Evolutionary conservation across 352 stramenopile species (phyloP), one percentile per base, ranked within the genome.

Genomic region (Elongisporangium prolatum): DNA sequence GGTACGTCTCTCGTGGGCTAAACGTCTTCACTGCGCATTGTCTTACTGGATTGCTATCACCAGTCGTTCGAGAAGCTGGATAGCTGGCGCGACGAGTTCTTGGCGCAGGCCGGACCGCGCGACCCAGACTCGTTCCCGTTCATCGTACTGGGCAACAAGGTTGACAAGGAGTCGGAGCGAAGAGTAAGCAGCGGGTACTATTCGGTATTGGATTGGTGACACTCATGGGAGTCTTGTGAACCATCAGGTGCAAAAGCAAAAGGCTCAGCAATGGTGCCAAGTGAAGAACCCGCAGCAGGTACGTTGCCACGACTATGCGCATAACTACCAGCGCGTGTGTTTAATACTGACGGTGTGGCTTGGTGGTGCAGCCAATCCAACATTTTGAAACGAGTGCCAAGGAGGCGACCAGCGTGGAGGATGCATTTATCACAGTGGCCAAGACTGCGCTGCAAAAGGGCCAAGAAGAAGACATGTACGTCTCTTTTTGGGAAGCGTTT

Each of bases 361-460:
- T 21, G 51, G 50, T 63, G 17, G 17, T 69, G 18, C 49, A 96
- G 75, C 79, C 84, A 11, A 95, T 99, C 64, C 82, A 96, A 56
- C 97, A 99, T 72, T 99, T 98, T 80, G 97, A 99, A 74, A 98
- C 96, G 34, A 99, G 95, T 53, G 97, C 97, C 1, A 99, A 99
- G 67, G 96, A 98, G 52, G 92, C 93, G 2, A 91, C 95, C 49
- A 98, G 97, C 74, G 97, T 99, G 16, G 96, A 99, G 62, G 92
- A 94, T 40, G 97, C 97, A 6, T 99, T 99, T 75, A 72, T 91
- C 60, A 95, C 95, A 52, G 94, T 96, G 53, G 93, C 96, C 52
- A 89, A 80, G 48, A 86, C 91, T 8, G 93, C 93, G 21, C 71
- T 97, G 48, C 80, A 91, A 50, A 92, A 95, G 67, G 85, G 81